phyloP scores from a whole-genome alignment of 163 green algal genomes.

The Prototheca cutis region DNA sequence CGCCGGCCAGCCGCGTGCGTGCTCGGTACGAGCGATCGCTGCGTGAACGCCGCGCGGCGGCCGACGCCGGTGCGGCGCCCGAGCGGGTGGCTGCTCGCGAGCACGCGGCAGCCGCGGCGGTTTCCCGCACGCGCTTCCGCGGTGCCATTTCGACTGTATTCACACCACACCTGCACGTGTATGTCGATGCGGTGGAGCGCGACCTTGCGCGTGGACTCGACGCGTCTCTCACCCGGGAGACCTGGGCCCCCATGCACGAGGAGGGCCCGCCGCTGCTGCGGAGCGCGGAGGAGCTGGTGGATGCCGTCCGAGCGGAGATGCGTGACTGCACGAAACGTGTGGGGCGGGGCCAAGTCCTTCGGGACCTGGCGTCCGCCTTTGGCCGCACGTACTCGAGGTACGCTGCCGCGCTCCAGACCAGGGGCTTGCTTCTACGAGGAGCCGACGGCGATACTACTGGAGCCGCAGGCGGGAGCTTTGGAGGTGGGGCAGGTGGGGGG shows the following conservation, averaged over 20 bases:
- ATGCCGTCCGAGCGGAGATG: conserved; percentile 30
- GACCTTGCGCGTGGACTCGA: conserved; percentile 57
- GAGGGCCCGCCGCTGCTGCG: conserved; percentile 51
- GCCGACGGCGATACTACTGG: too few species aligned
- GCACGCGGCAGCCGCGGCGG: conserved; percentile 26
- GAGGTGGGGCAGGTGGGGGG: conserved; percentile 13
- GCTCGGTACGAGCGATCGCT: background rate
- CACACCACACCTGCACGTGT: conserved; percentile 42
- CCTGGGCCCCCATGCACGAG: conserved; percentile 54
- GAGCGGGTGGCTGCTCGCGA: conserved; percentile 37
- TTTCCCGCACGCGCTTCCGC: conserved; percentile 56
- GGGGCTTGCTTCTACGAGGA: too few species aligned
- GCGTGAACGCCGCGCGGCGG: background rate
- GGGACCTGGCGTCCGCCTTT: conserved; percentile 47
- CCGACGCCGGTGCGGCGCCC: background rate
- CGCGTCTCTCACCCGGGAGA: conserved; percentile 48
- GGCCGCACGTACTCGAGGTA: conserved; percentile 60
- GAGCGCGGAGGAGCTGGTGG: conserved; percentile 32
- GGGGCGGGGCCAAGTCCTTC: conserved; percentile 43
- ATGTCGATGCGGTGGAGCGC: conserved; percentile 73
- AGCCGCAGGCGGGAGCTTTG: conserved; percentile 28
- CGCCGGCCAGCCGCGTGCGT: background rate
- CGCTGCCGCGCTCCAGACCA: conserved; percentile 53
- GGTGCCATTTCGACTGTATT: conserved; percentile 74
- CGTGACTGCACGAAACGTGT: conserved; percentile 18